These are phyloP conservation scores for Termitomyces titanicus DNA, from an alignment of 768 basidiomycete species.

Conservation along the genomic window DNA sequence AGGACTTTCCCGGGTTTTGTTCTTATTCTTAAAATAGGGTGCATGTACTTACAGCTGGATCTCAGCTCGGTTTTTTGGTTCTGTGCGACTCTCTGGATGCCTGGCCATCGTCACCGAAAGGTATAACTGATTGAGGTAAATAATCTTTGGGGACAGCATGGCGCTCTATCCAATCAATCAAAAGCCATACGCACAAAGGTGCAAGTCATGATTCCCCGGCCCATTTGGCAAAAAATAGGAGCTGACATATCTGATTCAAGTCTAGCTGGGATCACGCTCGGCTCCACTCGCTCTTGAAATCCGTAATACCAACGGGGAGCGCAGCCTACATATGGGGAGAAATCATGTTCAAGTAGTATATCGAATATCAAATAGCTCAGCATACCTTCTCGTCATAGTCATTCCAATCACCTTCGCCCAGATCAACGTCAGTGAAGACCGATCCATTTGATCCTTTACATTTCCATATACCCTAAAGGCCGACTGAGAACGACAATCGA, in stretches of 20 bases:
- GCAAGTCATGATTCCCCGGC: too few species aligned
- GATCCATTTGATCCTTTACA: constrained; percentile 61
- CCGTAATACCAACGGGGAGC: constrained; percentile 68
- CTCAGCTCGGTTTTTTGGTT: too few species aligned
- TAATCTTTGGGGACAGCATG: too few species aligned
- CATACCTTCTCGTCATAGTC: constrained; percentile 91
- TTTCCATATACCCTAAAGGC: constrained; percentile 70
- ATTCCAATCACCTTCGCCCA: constrained; percentile 69
- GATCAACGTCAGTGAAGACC: constrained; percentile 61
- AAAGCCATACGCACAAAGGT: too few species aligned
- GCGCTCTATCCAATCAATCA: too few species aligned
- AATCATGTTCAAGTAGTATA: constrained; percentile 1
- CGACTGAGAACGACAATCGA: not conserved
- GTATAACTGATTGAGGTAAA: too few species aligned
- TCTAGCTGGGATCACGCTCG: constrained; percentile 43
- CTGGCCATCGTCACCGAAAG: not conserved
- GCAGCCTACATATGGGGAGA: constrained; percentile 36
- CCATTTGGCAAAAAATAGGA: too few species aligned
- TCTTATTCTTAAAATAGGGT: too few species aligned
- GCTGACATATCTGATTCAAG: not conserved
- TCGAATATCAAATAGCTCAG: not conserved
- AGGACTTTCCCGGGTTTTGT: not conserved
- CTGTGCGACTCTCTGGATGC: not conserved
- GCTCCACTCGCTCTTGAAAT: constrained; percentile 62
- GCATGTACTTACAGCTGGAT: too few species aligned